Evolutionary conservation across 345 rosid species (phyloP).

Genomic region (Odontarrhena argentea): DNA sequence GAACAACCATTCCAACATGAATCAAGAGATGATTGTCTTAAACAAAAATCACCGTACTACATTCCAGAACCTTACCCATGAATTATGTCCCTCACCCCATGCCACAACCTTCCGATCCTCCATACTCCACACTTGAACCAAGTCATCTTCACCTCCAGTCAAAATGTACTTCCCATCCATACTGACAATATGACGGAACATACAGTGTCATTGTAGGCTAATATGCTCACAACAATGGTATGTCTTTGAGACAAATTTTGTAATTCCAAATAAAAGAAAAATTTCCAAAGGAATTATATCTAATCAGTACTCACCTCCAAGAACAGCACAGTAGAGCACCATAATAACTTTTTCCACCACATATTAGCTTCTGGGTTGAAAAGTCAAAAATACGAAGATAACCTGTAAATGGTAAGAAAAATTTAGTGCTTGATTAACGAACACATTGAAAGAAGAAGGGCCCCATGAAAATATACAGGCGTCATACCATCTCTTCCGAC

Average conservation of each 20-base stretch:
- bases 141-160: conserved; percentile 99
- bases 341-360: conserved; percentile 45
- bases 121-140: conserved; percentile 99
- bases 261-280: conserved; percentile 52
- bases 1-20: conserved; percentile 39
- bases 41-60: background rate
- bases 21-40: conserved; percentile 18
- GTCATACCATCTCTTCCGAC: conserved; percentile 97
- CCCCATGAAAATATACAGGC: background rate
- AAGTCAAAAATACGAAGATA: conserved; percentile 93
- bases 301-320: conserved; percentile 38
- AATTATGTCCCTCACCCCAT: conserved; percentile 99
- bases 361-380: conserved; percentile 42
- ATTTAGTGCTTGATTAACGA: conserved; percentile 2
- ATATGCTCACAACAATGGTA: background rate
- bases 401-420: conserved; percentile 52
- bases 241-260: background rate
- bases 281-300: conserved; percentile 40
- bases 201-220: background rate
- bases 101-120: conserved; percentile 98
- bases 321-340: conserved; percentile 47
- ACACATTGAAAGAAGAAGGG: conserved; percentile 9
- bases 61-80: conserved; percentile 73
- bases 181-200: conserved; percentile 53
- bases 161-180: conserved; percentile 93